A percentile compares a stretch with the other conserved stretches of the same genome.
Conservation (phyloP, 176 grass and related monocot species). For the Ensete glaucum region DNA sequence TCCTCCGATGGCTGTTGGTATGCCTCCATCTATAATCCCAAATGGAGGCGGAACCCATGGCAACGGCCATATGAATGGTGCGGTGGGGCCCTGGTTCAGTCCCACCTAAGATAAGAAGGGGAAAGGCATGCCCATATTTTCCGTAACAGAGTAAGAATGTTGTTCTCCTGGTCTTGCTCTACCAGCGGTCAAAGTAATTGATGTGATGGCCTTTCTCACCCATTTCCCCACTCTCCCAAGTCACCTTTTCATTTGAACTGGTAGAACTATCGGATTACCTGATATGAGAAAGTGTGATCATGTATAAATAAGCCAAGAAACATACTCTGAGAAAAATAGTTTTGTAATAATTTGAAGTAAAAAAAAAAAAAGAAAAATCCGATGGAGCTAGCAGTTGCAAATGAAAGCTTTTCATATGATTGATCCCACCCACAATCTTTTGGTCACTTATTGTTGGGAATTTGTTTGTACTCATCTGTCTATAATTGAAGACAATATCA, state of each 20-base stretch:
- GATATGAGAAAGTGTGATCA: conserved; percentile 25
- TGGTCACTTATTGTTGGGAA: neutral
- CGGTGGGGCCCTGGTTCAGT: conserved; percentile 43
- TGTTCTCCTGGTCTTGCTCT: conserved; percentile 35
- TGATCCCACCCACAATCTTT: neutral
- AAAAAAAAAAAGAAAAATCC: conserved; percentile 16
- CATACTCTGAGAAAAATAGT: neutral
- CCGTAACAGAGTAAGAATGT: conserved; percentile 20
- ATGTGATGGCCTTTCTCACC: conserved; percentile 40
- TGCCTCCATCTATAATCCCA: conserved; percentile 51
- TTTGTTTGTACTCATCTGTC: too few relatives aligned
- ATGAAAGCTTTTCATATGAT: conserved; percentile 19
- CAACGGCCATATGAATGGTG: conserved; percentile 47
- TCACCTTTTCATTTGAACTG: conserved; percentile 41
- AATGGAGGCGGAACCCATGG: conserved; percentile 51
- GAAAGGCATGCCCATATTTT: conserved; percentile 33
- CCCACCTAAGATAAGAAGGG: conserved; percentile 41
- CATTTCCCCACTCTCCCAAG: conserved; percentile 18
- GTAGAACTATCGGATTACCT: conserved; percentile 44
- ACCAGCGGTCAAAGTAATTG: conserved; percentile 39
- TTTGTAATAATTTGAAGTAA: conserved; percentile 36
- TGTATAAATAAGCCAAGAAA: conserved; percentile 25
- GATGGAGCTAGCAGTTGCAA: conserved; percentile 58
- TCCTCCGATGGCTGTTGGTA: conserved; percentile 43
- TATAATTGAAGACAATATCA: too few relatives aligned